Percentiles rank a stretch among this genome's conserved stretches.
Conservation (phyloP, 768 basidiomycete species). For the Obba rivulosa region DNA sequence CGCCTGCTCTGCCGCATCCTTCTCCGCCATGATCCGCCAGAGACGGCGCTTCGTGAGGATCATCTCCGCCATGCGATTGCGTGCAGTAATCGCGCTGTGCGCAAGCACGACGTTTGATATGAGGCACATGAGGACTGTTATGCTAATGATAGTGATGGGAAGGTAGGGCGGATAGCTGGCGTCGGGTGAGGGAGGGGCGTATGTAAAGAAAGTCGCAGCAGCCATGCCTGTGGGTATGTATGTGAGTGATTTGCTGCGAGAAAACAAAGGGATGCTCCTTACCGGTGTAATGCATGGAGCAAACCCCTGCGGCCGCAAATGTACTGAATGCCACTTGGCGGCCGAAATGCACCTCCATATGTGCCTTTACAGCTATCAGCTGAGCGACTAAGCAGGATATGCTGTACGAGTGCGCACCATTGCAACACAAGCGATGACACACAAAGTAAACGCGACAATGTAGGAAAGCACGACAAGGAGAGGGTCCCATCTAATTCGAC, state of each 20-base stretch:
- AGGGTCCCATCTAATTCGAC: conserved; percentile 19
- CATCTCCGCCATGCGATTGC: conserved; percentile 25
- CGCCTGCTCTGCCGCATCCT: conserved; percentile 26
- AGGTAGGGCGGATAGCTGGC: conserved; percentile 22
- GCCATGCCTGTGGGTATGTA: conserved; percentile 18
- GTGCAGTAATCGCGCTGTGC: conserved; percentile 19
- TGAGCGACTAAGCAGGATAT: no score
- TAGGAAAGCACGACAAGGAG: conserved; percentile 21
- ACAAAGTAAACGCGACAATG: conserved; percentile 20
- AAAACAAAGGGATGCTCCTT: background rate
- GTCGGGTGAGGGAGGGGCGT: conserved; percentile 12
- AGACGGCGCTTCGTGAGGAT: conserved; percentile 22
- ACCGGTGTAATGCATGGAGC: conserved; percentile 27
- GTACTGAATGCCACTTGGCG: conserved; percentile 24
- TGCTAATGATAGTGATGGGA: conserved; percentile 15
- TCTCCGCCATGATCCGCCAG: conserved; percentile 27
- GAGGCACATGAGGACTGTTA: conserved; percentile 21
- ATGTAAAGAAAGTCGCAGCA: conserved; percentile 24
- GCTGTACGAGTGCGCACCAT: conserved; percentile 8
- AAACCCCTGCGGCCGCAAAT: conserved; percentile 18
- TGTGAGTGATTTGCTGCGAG: background rate
- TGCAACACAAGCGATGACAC: conserved; percentile 19
- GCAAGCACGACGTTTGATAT: conserved; percentile 23
- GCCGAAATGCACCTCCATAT: conserved; percentile 24
- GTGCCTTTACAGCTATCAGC: background rate